Evolutionary conservation across 441 rosid species (phyloP).

Genomic region (Erysimum cheiri): DNA sequence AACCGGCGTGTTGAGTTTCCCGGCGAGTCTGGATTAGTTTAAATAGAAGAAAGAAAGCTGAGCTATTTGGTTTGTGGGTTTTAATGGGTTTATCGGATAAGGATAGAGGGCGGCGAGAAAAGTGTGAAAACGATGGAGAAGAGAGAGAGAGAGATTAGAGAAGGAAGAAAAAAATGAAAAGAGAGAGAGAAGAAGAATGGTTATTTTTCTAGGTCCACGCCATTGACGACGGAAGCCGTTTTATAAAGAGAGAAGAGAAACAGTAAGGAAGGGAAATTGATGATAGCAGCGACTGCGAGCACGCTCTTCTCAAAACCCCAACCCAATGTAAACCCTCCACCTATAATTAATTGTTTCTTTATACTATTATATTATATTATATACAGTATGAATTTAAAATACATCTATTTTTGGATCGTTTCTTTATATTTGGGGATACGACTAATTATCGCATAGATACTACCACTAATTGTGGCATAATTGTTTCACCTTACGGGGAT

Average conservation of each 20-base stretch:
- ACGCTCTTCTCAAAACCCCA: constrained; percentile 33
- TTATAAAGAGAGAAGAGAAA: constrained; percentile 36
- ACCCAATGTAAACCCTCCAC: constrained; percentile 47
- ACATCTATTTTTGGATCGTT: neutral
- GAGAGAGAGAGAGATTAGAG: constrained; percentile 4
- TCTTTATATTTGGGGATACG: constrained; percentile 25
- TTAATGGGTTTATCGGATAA: constrained; percentile 33
- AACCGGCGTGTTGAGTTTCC: neutral
- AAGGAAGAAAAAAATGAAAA: neutral
- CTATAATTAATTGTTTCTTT: neutral
- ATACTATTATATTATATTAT: neutral
- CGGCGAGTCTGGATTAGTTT: neutral
- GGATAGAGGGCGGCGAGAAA: constrained; percentile 40
- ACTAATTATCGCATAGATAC: neutral
- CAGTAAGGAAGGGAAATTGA: neutral
- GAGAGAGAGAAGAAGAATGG: constrained; percentile 15
- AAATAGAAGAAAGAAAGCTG: neutral
- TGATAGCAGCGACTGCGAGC: neutral
- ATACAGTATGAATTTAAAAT: no score
- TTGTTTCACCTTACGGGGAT: neutral
- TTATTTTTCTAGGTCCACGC: constrained; percentile 18
- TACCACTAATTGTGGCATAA: neutral
- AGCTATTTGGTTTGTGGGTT: neutral
- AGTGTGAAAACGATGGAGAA: constrained; percentile 34
- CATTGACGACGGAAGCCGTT: constrained; percentile 50